Evolutionary conservation across 2,329 filamentous ascomycete species (phyloP).

Genomic region (Lojkania enalia): DNA sequence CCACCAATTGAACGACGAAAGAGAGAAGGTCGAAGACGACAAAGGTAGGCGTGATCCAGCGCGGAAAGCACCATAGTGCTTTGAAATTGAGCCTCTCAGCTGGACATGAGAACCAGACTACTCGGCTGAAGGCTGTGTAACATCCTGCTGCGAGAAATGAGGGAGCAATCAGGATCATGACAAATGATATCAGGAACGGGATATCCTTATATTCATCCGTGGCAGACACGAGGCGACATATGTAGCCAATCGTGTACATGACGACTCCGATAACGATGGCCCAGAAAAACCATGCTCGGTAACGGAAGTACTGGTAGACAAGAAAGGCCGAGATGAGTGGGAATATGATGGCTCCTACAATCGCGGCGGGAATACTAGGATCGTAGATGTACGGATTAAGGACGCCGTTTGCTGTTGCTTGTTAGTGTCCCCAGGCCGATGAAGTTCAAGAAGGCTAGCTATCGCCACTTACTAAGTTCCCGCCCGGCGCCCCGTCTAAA

Average conservation of each 20-base stretch:
- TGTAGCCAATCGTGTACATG: conserved; percentile 57
- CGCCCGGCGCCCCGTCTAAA: conserved; percentile 28
- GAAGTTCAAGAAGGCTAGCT: conserved; percentile 1
- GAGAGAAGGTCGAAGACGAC: conserved; percentile 54
- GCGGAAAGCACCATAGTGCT: conserved; percentile 48
- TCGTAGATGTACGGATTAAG: conserved; percentile 54
- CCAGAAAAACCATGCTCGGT: conserved; percentile 44
- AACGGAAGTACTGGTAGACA: conserved; percentile 39
- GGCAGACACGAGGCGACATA: conserved; percentile 52
- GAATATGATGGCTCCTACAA: conserved; percentile 49
- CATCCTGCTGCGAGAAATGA: conserved; percentile 55
- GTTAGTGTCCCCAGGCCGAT: background rate
- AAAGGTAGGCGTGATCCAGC: conserved; percentile 53
- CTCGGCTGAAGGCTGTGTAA: conserved; percentile 54
- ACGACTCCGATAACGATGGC: conserved; percentile 35
- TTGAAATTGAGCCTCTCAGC: conserved; percentile 47
- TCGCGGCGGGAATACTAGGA: conserved; percentile 51
- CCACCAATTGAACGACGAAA: conserved; percentile 52
- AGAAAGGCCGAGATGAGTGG: conserved; percentile 35
- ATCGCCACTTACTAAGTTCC: conserved; percentile 24
- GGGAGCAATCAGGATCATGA: conserved; percentile 54
- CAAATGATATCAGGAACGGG: conserved; percentile 47
- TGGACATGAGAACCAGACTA: conserved; percentile 48
- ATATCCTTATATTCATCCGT: conserved; percentile 34
- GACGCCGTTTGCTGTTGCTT: conserved; percentile 19